A percentile compares a stretch with the other conserved stretches of the same genome.
Evolutionary conservation across 1,139 yeast genomes (phyloP).

Genomic region (Yamadazyma sp.): DNA sequence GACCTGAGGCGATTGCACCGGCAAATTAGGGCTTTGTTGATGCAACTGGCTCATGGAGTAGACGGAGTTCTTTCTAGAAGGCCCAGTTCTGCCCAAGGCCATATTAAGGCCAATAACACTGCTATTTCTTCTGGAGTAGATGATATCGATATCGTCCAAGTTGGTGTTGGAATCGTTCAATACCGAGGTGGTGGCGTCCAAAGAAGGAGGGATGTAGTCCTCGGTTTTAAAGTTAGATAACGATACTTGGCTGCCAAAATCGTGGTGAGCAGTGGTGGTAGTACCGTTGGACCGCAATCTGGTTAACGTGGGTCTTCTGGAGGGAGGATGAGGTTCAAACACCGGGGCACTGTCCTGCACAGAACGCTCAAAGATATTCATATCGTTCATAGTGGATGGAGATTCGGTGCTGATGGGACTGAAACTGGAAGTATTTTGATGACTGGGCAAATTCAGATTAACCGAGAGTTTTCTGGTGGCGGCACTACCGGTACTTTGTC

Average conservation of each 20-base stretch:
- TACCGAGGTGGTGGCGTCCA: slow-evolving; percentile 74
- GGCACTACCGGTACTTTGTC: neutral
- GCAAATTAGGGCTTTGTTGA: slow-evolving; percentile 10
- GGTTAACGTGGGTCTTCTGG: slow-evolving; percentile 19
- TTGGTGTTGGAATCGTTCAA: slow-evolving; percentile 57
- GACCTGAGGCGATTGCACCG: neutral
- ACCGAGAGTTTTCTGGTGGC: slow-evolving; percentile 4
- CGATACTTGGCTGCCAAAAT: slow-evolving; percentile 25
- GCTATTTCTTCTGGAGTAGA: slow-evolving; percentile 62
- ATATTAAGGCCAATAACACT: slow-evolving; percentile 59
- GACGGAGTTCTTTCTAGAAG: slow-evolving; percentile 43
- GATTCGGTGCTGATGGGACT: slow-evolving; percentile 7
- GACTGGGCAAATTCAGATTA: slow-evolving; percentile 2
- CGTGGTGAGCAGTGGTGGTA: slow-evolving; percentile 20
- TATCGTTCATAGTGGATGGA: slow-evolving; percentile 7
- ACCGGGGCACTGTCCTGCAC: slow-evolving; percentile 47
- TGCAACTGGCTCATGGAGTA: slow-evolving; percentile 29
- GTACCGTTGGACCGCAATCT: slow-evolving; percentile 23
- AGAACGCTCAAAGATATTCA: slow-evolving; percentile 56
- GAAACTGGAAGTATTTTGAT: slow-evolving; percentile 9
- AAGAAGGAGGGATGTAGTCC: slow-evolving; percentile 78
- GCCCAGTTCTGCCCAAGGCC: slow-evolving; percentile 52
- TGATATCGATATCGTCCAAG: slow-evolving; percentile 68
- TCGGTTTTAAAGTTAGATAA: slow-evolving; percentile 40
- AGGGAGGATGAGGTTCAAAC: slow-evolving; percentile 6